These are phyloP conservation scores for Leishmania braziliensis DNA, from an alignment of 208 protist genomes.

Conservation along the genomic window DNA sequence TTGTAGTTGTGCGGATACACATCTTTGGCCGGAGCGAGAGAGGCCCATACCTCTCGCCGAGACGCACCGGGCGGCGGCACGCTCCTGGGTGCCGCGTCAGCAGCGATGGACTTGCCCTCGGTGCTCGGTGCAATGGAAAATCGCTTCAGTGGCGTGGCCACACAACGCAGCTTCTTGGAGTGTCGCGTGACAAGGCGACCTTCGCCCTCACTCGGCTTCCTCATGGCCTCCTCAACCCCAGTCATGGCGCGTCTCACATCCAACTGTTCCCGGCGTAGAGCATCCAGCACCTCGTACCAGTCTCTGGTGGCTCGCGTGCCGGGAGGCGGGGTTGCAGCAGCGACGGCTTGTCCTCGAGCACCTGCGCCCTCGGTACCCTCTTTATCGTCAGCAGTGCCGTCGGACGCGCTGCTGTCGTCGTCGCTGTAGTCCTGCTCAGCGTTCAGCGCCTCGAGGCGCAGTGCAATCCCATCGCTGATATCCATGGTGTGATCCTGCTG, in stretches of 20 bases:
- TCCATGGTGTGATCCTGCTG: conserved; percentile 48
- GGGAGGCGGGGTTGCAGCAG: conserved; percentile 13
- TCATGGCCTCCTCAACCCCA: neutral
- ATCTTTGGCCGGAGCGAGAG: conserved; percentile 45
- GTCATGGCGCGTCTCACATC: conserved; percentile 22
- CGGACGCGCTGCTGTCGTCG: conserved; percentile 27
- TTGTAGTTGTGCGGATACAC: conserved; percentile 55
- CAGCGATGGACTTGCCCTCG: conserved; percentile 18
- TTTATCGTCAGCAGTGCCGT: conserved; percentile 8
- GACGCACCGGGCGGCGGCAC: conserved; percentile 19
- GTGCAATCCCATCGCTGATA: conserved; percentile 60
- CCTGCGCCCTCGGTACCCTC: neutral
- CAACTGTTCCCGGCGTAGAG: conserved; percentile 47
- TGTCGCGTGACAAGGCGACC: conserved; percentile 25
- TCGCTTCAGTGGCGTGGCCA: conserved; percentile 40
- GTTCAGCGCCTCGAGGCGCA: conserved; percentile 76
- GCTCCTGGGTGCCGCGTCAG: neutral
- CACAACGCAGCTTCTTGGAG: conserved; percentile 1
- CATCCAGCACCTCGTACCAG: conserved; percentile 73
- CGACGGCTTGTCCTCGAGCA: neutral
- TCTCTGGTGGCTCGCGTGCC: conserved; percentile 32
- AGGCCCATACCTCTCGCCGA: conserved; percentile 74
- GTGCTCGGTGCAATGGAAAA: conserved; percentile 20
- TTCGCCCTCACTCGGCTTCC: conserved; percentile 14
- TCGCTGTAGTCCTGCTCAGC: conserved; percentile 41